A percentile compares a stretch with the other conserved stretches of the same genome.
Conservation (phyloP, 148 eudicot genomes). For the Linanthus parryae region DNA sequence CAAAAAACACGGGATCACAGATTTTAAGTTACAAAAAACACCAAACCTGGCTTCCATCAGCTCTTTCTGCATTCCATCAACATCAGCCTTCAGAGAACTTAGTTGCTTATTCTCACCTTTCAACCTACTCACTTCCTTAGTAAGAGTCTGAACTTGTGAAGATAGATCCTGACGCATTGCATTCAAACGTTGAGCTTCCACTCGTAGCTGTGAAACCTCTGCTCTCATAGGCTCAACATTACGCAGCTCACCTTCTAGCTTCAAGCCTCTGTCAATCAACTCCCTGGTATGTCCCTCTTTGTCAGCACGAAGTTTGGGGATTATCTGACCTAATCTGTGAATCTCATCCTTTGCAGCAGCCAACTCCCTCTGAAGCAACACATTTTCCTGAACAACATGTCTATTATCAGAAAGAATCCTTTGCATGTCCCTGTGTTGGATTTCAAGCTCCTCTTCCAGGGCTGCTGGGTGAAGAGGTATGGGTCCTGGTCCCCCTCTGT, state of each 20-base stretch:
- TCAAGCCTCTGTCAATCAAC: slow-evolving; percentile 56
- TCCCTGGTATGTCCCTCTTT: slow-evolving; percentile 47
- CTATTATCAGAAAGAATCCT: slow-evolving; percentile 63
- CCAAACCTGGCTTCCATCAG: slow-evolving; percentile 72
- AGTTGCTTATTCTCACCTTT: slow-evolving; percentile 61
- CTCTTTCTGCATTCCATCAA: slow-evolving; percentile 67
- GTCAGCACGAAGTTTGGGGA: slow-evolving; percentile 56
- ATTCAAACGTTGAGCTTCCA: slow-evolving; percentile 61
- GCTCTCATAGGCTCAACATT: slow-evolving; percentile 59
- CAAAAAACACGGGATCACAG: neutral
- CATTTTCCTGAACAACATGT: slow-evolving; percentile 57
- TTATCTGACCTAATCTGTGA: slow-evolving; percentile 52
- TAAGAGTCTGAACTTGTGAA: slow-evolving; percentile 56
- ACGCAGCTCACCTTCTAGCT: slow-evolving; percentile 73
- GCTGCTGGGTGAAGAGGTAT: slow-evolving; percentile 56
- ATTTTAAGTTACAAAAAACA: neutral
- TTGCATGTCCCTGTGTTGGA: slow-evolving; percentile 64
- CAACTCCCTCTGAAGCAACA: slow-evolving; percentile 65
- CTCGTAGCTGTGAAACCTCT: slow-evolving; percentile 57
- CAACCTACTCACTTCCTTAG: slow-evolving; percentile 42
- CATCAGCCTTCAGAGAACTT: slow-evolving; percentile 50
- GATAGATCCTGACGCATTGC: slow-evolving; percentile 49
- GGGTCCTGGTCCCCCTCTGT: slow-evolving; percentile 51
- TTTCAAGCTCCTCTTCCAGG: slow-evolving; percentile 78
- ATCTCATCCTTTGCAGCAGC: slow-evolving; percentile 66